Base-by-base conservation (phyloP, 2,329 filamentous ascomycete genomes). In the Sclerotinia trifoliorum region DNA sequence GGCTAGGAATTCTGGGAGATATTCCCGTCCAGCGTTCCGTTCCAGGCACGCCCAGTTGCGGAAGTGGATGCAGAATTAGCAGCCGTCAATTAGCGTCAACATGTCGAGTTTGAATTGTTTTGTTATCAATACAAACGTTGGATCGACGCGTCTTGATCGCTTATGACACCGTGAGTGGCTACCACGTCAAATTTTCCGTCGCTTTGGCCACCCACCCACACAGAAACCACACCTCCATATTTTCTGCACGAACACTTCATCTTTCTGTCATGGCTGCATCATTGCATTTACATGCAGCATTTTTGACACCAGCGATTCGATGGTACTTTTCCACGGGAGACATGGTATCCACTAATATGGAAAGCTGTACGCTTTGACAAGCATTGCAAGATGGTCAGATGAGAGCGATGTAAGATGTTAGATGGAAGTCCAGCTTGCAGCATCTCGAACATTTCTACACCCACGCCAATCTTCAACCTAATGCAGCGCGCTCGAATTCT, bases 171-270 rank as follows among this genome's bases (percentile, higher is more conserved):
- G 58, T 51, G 60, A 39, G 44, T 26, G 2, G 24, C 26, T 32
- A 48, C 44, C 58, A 61, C 58, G 32, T 32, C 26, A 35, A n/a
- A 48, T n/a, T 24, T 19, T 10, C 19, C 15, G 11, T 21, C 6
- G 5, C 58, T 17, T 17, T n/a, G 57, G 7, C 57, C 5, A n/a
- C 13, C 56, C 56, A 60, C 39, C 35, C 56, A 42, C 26, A 32
- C 24, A 60, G 39, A 58, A 15, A 26, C 42, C 58, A n/a, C 60
- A 62, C 46, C 46, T 39, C 60, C 60, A 63, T 63, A 46, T 63
- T 63, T 63, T 63, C 60, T 63, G 60, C 60, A 63, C 51, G 60
- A 63, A 63, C 60, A 63, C 60, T 63, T 63, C 60, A 63, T 63
- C 29, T 26, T 62, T 42, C 32, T 57, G n/a, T 62, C 57, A 29